Base-by-base conservation (phyloP, 2,329 filamentous ascomycete genomes). In the Hysterium pulicare region DNA sequence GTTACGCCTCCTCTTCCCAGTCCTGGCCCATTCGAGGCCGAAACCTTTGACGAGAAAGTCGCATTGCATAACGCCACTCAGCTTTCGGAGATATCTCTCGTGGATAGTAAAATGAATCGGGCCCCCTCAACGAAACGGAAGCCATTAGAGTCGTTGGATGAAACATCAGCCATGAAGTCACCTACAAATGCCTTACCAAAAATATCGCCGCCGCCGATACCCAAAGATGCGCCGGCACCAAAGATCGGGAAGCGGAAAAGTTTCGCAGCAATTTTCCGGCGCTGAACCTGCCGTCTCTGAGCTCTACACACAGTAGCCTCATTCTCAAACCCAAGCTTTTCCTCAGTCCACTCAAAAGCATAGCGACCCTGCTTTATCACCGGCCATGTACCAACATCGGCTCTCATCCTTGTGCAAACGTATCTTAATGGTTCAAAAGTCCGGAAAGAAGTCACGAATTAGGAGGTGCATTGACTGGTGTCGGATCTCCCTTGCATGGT, bases 161-260 rank as follows among this genome's bases (percentile, higher is more conserved):
- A 52, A 22, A 55, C 44, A 19, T 26, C 51, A 20, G 48, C 39
- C 35, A 46, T 49, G 9, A 57, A 47, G 33, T 39, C 48, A 6
- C 40, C 45, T 4, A 37, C 33, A 10, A 15, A 8, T 15, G 13
- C 36, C 1, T 7, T 48, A 48, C 7, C 33, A 41, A 49, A 48
- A n/a, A 39, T 52, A 6, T 20, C 34, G 6, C 58, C 62, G 20
- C 63, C 63, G 15, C 58, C 62, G 5, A 56, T 62, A 23, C 61
- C 62, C 28, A 47, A 61, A 44, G 55, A 65, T 45, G 48, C 48
- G 19, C 44, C 55, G 10, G 53, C 52, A n/a, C 55, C 62, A n/a
- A 66, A 61, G 43, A 57, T 72, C 33, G 61, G 64, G 40, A 74
- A 73, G 58, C 62, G 71, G 44, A 74, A 74, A 59, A 74, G 71